Evolutionary conservation across 1,284 basidiomycete species (phyloP).

Genomic region (Marasmius oreades): DNA sequence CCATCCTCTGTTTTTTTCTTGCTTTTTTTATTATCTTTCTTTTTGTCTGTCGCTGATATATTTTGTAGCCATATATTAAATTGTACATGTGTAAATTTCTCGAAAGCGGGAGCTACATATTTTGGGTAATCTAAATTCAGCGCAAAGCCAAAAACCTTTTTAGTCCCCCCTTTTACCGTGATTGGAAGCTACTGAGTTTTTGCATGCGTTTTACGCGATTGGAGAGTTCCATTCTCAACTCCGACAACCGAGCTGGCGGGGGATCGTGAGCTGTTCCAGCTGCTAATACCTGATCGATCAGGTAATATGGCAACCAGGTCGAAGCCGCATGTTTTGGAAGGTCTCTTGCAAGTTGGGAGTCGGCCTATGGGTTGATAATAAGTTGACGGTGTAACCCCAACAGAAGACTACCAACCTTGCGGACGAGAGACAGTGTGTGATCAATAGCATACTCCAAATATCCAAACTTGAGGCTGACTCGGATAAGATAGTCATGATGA

Average conservation of each 20-base stretch:
- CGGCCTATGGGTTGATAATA: conserved; percentile 39
- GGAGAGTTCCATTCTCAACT: conserved; percentile 54
- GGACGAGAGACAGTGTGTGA: conserved; percentile 66
- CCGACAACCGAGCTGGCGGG: conserved; percentile 35
- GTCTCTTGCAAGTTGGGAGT: conserved; percentile 53
- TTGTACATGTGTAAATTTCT: conserved; percentile 3
- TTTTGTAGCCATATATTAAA: conserved; percentile 2
- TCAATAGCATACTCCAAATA: conserved; percentile 77
- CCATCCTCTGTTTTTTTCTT: neutral
- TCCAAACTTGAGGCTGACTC: conserved; percentile 73
- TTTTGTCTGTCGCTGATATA: neutral
- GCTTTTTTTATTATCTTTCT: neutral
- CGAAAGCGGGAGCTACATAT: conserved; percentile 6
- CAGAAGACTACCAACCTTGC: conserved; percentile 44
- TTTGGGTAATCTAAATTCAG: neutral
- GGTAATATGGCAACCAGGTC: conserved; percentile 81
- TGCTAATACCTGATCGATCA: conserved; percentile 83
- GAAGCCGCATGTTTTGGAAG: conserved; percentile 52
- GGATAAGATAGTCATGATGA: conserved; percentile 78
- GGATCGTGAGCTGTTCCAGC: conserved; percentile 54
- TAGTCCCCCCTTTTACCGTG: too few species aligned
- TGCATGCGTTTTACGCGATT: conserved; percentile 63
- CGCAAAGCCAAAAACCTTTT: too few species aligned
- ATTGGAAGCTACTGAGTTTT: conserved; percentile 39
- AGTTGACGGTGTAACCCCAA: conserved; percentile 8